These are phyloP conservation scores for Exobasidium cylindrosporum DNA, from an alignment of 1,284 basidiomycete species.

Conservation along the genomic window DNA sequence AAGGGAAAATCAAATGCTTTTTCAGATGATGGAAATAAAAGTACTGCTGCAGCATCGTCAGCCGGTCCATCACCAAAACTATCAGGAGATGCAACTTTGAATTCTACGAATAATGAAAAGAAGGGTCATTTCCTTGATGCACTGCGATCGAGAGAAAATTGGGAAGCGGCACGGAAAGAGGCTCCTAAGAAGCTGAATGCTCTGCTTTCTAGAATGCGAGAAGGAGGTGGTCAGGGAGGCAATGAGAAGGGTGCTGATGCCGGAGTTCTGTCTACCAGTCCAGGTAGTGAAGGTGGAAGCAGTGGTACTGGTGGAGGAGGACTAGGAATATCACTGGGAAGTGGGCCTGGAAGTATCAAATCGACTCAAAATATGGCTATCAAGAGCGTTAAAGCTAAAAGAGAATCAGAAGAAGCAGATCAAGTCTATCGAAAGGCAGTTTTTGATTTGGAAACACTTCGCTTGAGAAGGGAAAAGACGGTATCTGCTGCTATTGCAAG, in stretches of 20 bases:
- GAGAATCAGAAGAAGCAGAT: slow-evolving; percentile 62
- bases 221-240: slow-evolving; percentile 19
- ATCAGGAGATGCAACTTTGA: not conserved
- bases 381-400: slow-evolving; percentile 43
- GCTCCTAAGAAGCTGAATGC: slow-evolving; percentile 52
- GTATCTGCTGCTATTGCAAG: slow-evolving; percentile 80
- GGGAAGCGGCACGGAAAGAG: slow-evolving; percentile 46
- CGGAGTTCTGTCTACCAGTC: not conserved
- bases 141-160: slow-evolving; percentile 44
- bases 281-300: not conserved
- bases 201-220: slow-evolving; percentile 47
- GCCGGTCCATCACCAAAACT: slow-evolving; percentile 2
- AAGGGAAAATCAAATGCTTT: not conserved
- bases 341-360: slow-evolving; percentile 19
- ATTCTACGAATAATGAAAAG: slow-evolving; percentile 1
- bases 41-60: not conserved
- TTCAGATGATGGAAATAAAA: not conserved
- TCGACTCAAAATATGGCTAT: slow-evolving; percentile 36
- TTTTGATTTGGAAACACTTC: slow-evolving; percentile 87
- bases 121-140: slow-evolving; percentile 35
- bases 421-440: slow-evolving; percentile 87
- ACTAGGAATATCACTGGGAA: slow-evolving; percentile 22
- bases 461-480: slow-evolving; percentile 73
- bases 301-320: slow-evolving; percentile 8
- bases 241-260: not conserved